These are phyloP conservation scores for Phytophthora megakarya DNA, from an alignment of 352 stramenopile genomes.

Conservation along the genomic window DNA sequence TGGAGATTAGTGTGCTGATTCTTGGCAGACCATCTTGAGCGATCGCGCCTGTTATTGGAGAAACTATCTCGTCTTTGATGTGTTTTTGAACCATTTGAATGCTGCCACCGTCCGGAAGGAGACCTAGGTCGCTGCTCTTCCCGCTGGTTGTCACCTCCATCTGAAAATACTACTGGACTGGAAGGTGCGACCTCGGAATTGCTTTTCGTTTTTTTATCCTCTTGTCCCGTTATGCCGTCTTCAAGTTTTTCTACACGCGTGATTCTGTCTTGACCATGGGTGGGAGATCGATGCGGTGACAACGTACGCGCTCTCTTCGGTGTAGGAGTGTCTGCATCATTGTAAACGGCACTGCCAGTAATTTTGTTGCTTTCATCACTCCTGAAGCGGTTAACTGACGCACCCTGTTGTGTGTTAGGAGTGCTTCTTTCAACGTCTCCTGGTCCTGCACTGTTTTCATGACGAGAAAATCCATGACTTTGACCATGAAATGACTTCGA, in stretches of 20 bases:
- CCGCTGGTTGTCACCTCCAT: conserved; percentile 1
- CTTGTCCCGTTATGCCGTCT: neutral
- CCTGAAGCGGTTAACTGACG: neutral
- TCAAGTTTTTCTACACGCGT: neutral
- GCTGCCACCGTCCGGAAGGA: conserved; percentile 12
- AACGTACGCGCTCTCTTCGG: conserved; percentile 17
- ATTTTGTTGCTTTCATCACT: neutral
- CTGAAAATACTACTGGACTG: neutral
- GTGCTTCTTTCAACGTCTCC: neutral
- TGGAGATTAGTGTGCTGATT: conserved; percentile 3
- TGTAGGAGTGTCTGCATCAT: neutral
- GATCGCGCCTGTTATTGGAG: conserved; percentile 13
- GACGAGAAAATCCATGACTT: conserved; percentile 4
- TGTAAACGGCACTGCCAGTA: neutral
- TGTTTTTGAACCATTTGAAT: conserved; percentile 1
- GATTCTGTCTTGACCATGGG: neutral
- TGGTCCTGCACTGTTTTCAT: conserved; percentile 2
- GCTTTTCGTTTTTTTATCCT: neutral
- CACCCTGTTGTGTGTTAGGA: neutral
- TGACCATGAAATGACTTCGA: conserved; percentile 13
- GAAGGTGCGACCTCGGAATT: neutral
- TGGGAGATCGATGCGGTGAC: conserved; percentile 1
- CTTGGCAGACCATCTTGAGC: neutral
- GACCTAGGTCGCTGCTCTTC: conserved; percentile 1
- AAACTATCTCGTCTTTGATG: conserved; percentile 9